Evolutionary conservation across 1,139 yeast genomes (phyloP).

Genomic region (Blastobotrys niveus): DNA sequence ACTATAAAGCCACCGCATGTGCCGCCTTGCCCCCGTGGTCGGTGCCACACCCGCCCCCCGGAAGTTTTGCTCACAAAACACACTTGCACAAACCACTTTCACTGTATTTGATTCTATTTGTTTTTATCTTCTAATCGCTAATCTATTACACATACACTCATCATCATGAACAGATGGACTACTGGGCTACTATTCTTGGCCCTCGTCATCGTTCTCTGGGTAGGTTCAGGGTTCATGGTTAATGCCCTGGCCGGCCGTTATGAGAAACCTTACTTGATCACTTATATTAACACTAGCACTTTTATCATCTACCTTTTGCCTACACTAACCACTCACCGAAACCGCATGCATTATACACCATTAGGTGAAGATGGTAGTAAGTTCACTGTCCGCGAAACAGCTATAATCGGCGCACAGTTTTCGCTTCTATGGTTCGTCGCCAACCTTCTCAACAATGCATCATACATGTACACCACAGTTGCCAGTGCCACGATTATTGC

Average conservation of each 20-base stretch:
- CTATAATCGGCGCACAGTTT: conserved; percentile 67
- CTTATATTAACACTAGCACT: conserved; percentile 83
- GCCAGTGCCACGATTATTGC: conserved; percentile 90
- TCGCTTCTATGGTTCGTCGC: conserved; percentile 86
- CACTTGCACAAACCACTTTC: too few relatives aligned
- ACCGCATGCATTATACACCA: neutral
- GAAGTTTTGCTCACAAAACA: too few relatives aligned
- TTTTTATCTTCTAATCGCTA: too few relatives aligned
- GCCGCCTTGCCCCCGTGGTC: too few relatives aligned
- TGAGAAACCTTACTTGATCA: conserved; percentile 88
- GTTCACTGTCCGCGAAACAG: conserved; percentile 33
- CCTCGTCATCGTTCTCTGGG: conserved; percentile 82
- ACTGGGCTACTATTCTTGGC: conserved; percentile 67
- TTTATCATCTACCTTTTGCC: conserved; percentile 75
- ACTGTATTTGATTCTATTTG: too few relatives aligned
- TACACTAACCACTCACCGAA: conserved; percentile 20
- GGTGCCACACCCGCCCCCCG: too few relatives aligned
- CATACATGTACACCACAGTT: conserved; percentile 81
- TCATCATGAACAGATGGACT: conserved; percentile 46
- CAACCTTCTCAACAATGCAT: conserved; percentile 81
- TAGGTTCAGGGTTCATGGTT: conserved; percentile 72
- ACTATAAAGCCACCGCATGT: too few relatives aligned
- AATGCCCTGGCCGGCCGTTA: conserved; percentile 54
- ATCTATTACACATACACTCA: neutral
- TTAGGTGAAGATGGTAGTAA: conserved; percentile 1